Conservation (phyloP, 129 eudicot species). For the Glebionis coronaria region DNA sequence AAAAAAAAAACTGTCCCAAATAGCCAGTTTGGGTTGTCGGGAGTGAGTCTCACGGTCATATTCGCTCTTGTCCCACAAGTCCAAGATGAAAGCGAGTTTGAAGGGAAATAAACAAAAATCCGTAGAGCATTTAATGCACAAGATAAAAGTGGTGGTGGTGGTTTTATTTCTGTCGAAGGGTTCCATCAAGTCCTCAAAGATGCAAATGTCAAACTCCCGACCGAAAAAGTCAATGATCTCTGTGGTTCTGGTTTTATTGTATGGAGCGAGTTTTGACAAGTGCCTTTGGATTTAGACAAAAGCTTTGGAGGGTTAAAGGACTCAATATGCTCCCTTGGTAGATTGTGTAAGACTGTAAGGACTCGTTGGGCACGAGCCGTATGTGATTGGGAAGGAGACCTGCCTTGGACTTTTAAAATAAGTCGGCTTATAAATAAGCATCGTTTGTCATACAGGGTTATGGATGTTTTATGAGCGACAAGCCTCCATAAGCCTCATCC, state of each 20-base stretch:
- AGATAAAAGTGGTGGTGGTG: constrained; percentile 98
- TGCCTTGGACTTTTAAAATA: too few species aligned
- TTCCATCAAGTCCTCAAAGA: constrained; percentile 80
- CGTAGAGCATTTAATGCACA: constrained; percentile 92
- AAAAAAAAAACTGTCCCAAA: constrained; percentile 72
- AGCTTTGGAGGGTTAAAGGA: constrained; percentile 80
- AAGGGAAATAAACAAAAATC: constrained; percentile 70
- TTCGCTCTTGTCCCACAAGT: constrained; percentile 78
- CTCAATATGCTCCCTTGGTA: constrained; percentile 89
- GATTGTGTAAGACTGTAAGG: constrained; percentile 78
- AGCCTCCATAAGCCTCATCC: too few species aligned
- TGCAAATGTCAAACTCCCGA: constrained; percentile 53
- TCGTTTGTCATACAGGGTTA: too few species aligned
- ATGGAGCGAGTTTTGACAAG: constrained; percentile 98
- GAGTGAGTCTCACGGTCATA: constrained; percentile 87
- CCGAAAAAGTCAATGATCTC: constrained; percentile 62
- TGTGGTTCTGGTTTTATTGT: constrained; percentile 78
- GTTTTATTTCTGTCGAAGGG: constrained; percentile 84
- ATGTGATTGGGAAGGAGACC: constrained; percentile 93
- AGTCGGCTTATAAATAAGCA: too few species aligned
- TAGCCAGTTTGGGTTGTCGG: constrained; percentile 99
- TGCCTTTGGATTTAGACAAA: constrained; percentile 79
- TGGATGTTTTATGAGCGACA: too few species aligned
- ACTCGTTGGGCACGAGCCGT: constrained; percentile 92
- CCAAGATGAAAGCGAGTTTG: constrained; percentile 87